A percentile compares a stretch with the other conserved stretches of the same genome.
These are phyloP conservation scores for Chalciporus sphaerocephalus DNA, from an alignment of 768 basidiomycete species.

Conservation along the genomic window DNA sequence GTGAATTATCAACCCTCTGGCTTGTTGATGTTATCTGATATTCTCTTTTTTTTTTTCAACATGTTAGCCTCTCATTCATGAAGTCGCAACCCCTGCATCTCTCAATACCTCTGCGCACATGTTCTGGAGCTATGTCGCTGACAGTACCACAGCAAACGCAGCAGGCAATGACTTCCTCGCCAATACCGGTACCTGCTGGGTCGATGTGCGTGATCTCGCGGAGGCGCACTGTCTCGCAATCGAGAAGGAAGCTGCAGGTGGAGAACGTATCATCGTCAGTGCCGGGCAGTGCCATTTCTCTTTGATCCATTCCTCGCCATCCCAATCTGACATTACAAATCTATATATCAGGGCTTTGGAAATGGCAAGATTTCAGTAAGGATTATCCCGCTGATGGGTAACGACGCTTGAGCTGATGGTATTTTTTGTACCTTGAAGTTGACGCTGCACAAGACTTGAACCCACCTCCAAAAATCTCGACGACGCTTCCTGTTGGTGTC, in stretches of 20 bases:
- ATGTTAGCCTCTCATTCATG: constrained; percentile 41
- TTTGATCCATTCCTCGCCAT: not conserved
- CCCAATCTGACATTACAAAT: not conserved
- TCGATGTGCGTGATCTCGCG: constrained; percentile 56
- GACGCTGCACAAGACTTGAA: constrained; percentile 35
- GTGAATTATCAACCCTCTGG: constrained; percentile 6
- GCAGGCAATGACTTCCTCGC: constrained; percentile 24
- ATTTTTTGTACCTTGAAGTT: constrained; percentile 20
- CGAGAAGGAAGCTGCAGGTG: constrained; percentile 46
- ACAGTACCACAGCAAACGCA: constrained; percentile 16
- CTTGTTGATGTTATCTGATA: not conserved
- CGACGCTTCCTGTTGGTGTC: constrained; percentile 30
- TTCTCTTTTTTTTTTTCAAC: not conserved
- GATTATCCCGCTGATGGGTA: not conserved
- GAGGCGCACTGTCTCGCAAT: constrained; percentile 51
- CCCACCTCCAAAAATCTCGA: constrained; percentile 30
- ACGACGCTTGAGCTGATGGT: not conserved
- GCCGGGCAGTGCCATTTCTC: constrained; percentile 20
- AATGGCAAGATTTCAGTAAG: constrained; percentile 32
- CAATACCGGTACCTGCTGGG: constrained; percentile 31
- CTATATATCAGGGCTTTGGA: constrained; percentile 22
- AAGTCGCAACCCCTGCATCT: constrained; percentile 29
- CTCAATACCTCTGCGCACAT: constrained; percentile 39
- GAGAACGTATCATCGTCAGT: constrained; percentile 54
- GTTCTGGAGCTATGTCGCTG: constrained; percentile 34